Base-by-base conservation (phyloP, 1,139 yeast species). In the Geotrichum klebahnii region DNA sequence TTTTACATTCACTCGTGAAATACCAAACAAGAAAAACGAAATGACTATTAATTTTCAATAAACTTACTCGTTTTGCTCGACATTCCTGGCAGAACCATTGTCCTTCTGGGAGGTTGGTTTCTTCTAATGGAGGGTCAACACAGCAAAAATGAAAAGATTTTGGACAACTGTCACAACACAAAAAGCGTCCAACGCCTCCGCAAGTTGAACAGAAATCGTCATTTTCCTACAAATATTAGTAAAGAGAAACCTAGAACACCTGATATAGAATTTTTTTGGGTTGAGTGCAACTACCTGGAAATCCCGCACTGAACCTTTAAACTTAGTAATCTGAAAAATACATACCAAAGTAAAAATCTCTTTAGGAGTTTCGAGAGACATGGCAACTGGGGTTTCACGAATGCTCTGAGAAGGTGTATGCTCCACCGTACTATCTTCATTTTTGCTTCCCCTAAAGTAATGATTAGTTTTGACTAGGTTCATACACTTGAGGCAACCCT, bases 111-210 rank as follows among this genome's bases (percentile, higher is more conserved):
- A 89, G 72, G 38, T 79, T 75, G 42, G 72, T 73, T 43, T 82
- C 83, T 56, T 84, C 92, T 23, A 84, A 68, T 0, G 98, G 97
- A 2, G 97, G 97, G 59, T 87, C 84, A 56, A 92, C 79, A 65
- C 98, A 92, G 10, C 86, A 75, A 62, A 92, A 88, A 64, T 92
- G 98, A 66, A 90, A 92, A 1, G 96, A 86, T 61, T 77, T 78
- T 0, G 97, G 96, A 67, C 98, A 92, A 2, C 86, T 75, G 59
- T 92, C 98, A 69, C 98, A 92, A 67, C 97, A 92, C 28, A 92
- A 74, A 57, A 92, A 88, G 33, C 86, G 75, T 6, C 98, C 98
- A 0, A 90, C 74, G 24, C 89, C 88, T 1, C 94, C 89, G 68
- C 98, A 92, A 0, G 94, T 76, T 22, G 85, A 74, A 62, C 98